phyloP scores from a whole-genome alignment of 2,329 filamentous ascomycete genomes.

The Trichophyton simii region DNA sequence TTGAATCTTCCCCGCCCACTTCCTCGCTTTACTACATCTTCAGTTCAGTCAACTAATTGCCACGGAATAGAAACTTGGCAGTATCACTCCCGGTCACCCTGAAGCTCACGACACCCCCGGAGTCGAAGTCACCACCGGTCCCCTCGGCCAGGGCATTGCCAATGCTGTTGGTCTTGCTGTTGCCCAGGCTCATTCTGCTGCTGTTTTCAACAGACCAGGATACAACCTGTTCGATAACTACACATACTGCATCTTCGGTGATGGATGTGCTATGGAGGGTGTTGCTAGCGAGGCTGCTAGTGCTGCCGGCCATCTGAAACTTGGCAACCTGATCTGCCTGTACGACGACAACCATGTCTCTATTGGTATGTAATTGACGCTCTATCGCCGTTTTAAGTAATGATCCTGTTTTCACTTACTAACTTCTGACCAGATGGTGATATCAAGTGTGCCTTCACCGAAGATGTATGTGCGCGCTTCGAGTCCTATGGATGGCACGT shows the following conservation, averaged over 20 bases:
- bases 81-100: constrained; percentile 89
- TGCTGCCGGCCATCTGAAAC: constrained; percentile 86
- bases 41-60: neutral
- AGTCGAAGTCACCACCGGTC: constrained; percentile 94
- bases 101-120: constrained; percentile 94
- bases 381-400: no score
- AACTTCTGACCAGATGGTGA: constrained; percentile 57
- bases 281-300: constrained; percentile 86
- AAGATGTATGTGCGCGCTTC: constrained; percentile 90
- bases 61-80: constrained; percentile 47
- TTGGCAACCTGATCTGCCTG: constrained; percentile 92
- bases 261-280: constrained; percentile 98
- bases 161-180: constrained; percentile 98
- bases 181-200: constrained; percentile 82
- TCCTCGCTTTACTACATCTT: neutral
- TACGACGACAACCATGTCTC: constrained; percentile 99
- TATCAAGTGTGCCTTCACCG: constrained; percentile 91
- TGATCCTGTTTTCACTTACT: constrained; percentile 36
- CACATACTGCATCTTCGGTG: constrained; percentile 93
- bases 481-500: constrained; percentile 96
- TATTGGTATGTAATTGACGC: constrained; percentile 41
- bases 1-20: neutral
- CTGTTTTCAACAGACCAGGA: constrained; percentile 90
- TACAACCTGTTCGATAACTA: constrained; percentile 90
- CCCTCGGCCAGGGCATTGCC: constrained; percentile 91